Evolutionary conservation across 768 basidiomycete species (phyloP).

Genomic region (Hemileccinum rubropunctum): DNA sequence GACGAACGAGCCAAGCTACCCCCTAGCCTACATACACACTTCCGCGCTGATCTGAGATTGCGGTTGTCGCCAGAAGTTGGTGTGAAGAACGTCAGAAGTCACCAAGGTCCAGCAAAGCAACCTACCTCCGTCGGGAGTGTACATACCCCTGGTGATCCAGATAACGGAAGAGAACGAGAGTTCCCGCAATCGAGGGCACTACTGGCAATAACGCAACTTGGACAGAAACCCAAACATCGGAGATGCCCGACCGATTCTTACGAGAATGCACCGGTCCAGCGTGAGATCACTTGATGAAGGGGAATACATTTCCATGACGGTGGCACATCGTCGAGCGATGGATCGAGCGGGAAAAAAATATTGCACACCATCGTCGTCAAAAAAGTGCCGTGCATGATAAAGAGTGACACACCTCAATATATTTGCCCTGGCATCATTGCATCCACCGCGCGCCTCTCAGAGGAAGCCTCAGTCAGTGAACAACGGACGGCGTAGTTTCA

Average conservation of each 20-base stretch:
- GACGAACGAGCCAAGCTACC: background rate
- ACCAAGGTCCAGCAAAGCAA: constrained; percentile 8
- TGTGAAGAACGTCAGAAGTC: constrained; percentile 12
- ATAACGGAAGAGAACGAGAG: constrained; percentile 1
- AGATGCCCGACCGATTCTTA: constrained; percentile 12
- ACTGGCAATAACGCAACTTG: background rate
- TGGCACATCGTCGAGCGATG: constrained; percentile 15
- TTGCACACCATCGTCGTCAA: constrained; percentile 2
- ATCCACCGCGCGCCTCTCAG: constrained; percentile 5
- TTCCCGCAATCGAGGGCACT: constrained; percentile 4
- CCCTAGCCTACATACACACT: background rate
- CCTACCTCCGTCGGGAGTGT: constrained; percentile 11
- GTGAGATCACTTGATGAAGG: background rate
- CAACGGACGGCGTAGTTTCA: background rate
- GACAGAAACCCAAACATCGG: constrained; percentile 14
- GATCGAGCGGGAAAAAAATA: constrained; percentile 11
- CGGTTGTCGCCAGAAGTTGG: constrained; percentile 2
- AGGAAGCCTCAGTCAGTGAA: constrained; percentile 12
- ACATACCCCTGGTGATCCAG: constrained; percentile 20
- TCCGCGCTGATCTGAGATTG: constrained; percentile 21
- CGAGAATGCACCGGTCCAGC: constrained; percentile 6
- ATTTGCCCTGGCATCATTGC: constrained; percentile 6
- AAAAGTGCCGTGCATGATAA: constrained; percentile 6
- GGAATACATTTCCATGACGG: constrained; percentile 3
- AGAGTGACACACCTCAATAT: constrained; percentile 11